A percentile compares a stretch with the other conserved stretches of the same genome.
Evolutionary conservation across 2,329 filamentous ascomycete species (phyloP).

Genomic region (Rhytidhysteron rufulum): DNA sequence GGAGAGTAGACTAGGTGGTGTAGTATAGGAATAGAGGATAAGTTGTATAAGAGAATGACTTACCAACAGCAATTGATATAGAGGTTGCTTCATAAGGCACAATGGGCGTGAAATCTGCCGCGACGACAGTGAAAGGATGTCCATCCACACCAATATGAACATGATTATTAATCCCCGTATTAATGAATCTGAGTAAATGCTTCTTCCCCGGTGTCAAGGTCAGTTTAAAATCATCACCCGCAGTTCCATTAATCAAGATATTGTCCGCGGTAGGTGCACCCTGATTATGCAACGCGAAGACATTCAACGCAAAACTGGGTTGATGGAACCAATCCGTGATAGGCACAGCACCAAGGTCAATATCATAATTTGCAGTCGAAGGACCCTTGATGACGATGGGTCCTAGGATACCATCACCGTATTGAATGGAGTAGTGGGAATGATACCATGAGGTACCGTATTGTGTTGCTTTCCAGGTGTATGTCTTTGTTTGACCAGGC

Average conservation of each 20-base stretch:
- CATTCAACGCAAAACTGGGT: conserved; percentile 27
- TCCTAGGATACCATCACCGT: conserved; percentile 35
- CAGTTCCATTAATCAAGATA: conserved; percentile 52
- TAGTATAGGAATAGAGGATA: conserved; percentile 5
- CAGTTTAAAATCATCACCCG: conserved; percentile 31
- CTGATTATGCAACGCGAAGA: conserved; percentile 31
- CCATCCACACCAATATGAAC: conserved; percentile 37
- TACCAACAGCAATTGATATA: conserved; percentile 34
- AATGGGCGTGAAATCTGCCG: conserved; percentile 43
- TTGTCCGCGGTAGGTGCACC: conserved; percentile 46
- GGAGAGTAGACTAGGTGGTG: conserved; percentile 6
- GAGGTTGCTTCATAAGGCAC: conserved; percentile 37
- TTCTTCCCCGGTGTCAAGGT: conserved; percentile 37
- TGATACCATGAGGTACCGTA: conserved; percentile 35
- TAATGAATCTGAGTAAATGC: conserved; percentile 44
- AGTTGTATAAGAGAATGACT: too few species aligned
- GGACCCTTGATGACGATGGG: conserved; percentile 39
- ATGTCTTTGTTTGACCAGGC: conserved; percentile 45
- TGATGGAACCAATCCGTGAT: conserved; percentile 38
- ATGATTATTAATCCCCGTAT: conserved; percentile 35
- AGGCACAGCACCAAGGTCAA: conserved; percentile 35
- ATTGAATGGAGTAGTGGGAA: conserved; percentile 26
- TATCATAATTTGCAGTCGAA: conserved; percentile 35
- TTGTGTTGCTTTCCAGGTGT: conserved; percentile 33
- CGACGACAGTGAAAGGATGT: conserved; percentile 43